phyloP scores from a whole-genome alignment of 164 flowering plant genomes.

The Cinnamomum micranthum region DNA sequence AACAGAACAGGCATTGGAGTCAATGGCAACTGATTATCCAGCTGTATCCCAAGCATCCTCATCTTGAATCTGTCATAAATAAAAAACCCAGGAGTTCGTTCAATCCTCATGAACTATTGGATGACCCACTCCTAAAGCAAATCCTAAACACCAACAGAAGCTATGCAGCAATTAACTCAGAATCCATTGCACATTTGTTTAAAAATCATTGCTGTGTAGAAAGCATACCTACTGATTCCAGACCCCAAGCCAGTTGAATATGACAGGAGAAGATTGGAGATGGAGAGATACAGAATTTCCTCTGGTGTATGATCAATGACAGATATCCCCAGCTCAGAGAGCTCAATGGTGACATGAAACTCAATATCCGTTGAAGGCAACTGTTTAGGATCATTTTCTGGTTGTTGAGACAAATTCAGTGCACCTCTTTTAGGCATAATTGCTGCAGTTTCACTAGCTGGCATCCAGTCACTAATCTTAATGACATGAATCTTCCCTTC shows the following conservation, averaged over 20 bases:
- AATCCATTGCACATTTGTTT: neutral
- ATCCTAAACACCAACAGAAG: neutral
- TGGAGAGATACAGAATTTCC: constrained; percentile 84
- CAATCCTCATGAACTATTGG: neutral
- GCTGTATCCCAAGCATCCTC: constrained; percentile 76
- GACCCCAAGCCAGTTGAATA: constrained; percentile 93
- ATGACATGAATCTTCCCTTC: constrained; percentile 80
- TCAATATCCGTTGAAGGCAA: constrained; percentile 49
- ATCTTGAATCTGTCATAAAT: constrained; percentile 65
- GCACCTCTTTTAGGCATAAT: constrained; percentile 20
- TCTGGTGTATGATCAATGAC: constrained; percentile 97
- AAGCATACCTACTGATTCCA: constrained; percentile 67
- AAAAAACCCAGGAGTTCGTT: neutral
- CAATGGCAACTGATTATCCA: constrained; percentile 93
- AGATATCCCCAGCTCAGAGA: constrained; percentile 90
- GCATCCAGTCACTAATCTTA: constrained; percentile 90
- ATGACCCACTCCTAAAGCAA: neutral
- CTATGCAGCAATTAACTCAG: neutral
- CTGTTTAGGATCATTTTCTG: constrained; percentile 31
- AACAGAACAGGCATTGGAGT: constrained; percentile 96
- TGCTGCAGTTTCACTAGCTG: constrained; percentile 45
- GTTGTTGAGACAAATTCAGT: constrained; percentile 27
- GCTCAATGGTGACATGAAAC: constrained; percentile 72
- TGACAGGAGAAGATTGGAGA: constrained; percentile 75
- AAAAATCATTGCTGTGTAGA: neutral